Conservation (phyloP, 805 yeast genomes). For the Metschnikowia picachoensis region DNA sequence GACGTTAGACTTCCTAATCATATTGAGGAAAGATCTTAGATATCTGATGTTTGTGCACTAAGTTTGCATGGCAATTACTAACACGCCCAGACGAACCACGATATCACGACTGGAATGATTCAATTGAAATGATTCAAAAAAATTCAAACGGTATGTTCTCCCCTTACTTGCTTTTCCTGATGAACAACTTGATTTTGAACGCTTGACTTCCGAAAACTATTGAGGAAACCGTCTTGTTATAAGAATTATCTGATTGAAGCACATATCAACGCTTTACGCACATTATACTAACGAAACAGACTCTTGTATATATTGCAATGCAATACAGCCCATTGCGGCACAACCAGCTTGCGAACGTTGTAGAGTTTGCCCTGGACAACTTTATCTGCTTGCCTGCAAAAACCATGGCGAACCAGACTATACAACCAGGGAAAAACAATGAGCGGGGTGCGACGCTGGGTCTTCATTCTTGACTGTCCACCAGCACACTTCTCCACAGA, state of each 20-base stretch:
- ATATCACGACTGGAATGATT: too few relatives aligned
- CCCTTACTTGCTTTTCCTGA: constrained; percentile 14
- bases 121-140: too few relatives aligned
- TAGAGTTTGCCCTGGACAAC: constrained; percentile 4
- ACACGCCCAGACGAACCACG: not conserved
- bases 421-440: constrained; percentile 10
- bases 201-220: constrained; percentile 27
- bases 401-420: constrained; percentile 7
- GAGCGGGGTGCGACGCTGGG: not conserved
- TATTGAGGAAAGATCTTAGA: constrained; percentile 34
- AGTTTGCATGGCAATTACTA: constrained; percentile 3
- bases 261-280: not conserved
- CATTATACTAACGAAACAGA: constrained; percentile 10
- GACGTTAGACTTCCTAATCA: constrained; percentile 42
- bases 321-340: constrained; percentile 2
- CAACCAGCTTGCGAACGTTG: not conserved
- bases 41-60: constrained; percentile 20
- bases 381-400: constrained; percentile 5
- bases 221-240: constrained; percentile 24
- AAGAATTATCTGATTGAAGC: constrained; percentile 17
- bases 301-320: constrained; percentile 10
- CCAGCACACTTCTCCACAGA: not conserved
- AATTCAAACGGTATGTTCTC: constrained; percentile 13
- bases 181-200: constrained; percentile 26
- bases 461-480: not conserved